Conservation (phyloP, 306 rosid genomes). For the Phaseolus lunatus region DNA sequence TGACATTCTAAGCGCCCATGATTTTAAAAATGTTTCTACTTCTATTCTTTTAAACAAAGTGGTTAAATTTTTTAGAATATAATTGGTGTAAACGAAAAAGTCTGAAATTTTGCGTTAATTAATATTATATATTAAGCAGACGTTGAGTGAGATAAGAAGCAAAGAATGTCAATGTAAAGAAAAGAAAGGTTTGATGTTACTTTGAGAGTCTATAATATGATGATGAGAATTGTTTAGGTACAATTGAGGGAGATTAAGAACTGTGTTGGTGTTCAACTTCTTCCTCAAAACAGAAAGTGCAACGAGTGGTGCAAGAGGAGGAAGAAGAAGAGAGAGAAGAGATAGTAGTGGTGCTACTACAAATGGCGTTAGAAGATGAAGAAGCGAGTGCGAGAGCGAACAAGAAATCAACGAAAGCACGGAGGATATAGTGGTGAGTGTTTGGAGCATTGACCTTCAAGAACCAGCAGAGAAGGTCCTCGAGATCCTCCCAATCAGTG, state of each 20-base stretch:
- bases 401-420: conserved; percentile 80
- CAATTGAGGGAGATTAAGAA: not conserved
- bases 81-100: too few species aligned
- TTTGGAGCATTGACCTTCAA: conserved; percentile 59
- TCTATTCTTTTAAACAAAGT: too few species aligned
- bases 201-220: not conserved
- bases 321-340: conserved; percentile 52
- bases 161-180: not conserved
- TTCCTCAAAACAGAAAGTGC: conserved; percentile 49
- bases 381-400: conserved; percentile 38
- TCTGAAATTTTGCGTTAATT: too few species aligned
- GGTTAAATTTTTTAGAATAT: too few species aligned
- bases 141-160: too few species aligned
- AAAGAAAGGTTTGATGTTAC: not conserved
- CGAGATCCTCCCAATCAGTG: conserved; percentile 72
- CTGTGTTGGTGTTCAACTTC: too few species aligned
- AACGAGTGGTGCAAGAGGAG: conserved; percentile 49
- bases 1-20: not conserved
- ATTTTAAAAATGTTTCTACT: not conserved
- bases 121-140: too few species aligned
- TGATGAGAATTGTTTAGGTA: not conserved
- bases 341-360: too few species aligned
- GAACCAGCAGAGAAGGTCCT: conserved; percentile 74
- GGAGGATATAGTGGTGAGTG: conserved; percentile 61
- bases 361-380: not conserved